Evolutionary conservation across 139 green algal species (phyloP), one percentile per base, ranked within the genome.

Genomic region (Chlamydomonas urium): DNA sequence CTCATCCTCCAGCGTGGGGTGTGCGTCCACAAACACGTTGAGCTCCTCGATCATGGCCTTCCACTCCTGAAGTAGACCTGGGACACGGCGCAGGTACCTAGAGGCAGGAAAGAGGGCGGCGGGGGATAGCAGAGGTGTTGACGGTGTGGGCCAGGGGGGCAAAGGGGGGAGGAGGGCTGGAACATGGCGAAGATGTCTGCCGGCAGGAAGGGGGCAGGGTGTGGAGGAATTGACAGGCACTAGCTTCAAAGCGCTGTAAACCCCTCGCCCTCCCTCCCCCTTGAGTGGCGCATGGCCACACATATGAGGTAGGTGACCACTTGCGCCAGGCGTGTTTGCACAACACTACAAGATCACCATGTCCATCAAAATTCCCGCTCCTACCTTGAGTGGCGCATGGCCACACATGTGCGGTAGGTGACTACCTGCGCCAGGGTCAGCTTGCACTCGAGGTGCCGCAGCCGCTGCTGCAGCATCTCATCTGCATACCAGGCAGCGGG

Each of bases 241-340:
- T n/a, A n/a, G n/a, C n/a, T n/a, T n/a, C n/a, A n/a, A n/a, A n/a
- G n/a, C n/a, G n/a, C n/a, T n/a, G n/a, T n/a, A n/a, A n/a, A n/a
- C n/a, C n/a, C n/a, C n/a, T n/a, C n/a, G n/a, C n/a, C n/a, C n/a
- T n/a, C n/a, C n/a, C n/a, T n/a, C n/a, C n/a, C n/a, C 29, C 50
- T 36, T 48, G 77, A 83, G 37, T 83, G 77, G 62, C 59, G 67
- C 8, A 83, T 62, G 10, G 77, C 77, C 2, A 83, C 77, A 57
- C 66, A 78, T 1, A 36, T 56, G 17, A 72, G 72, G 45, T 79
- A 79, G 36, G 67, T 68, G 71, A 83, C 77, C 29, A 48, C 72
- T 45, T 79, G 77, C 26, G 66, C 77, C 33, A 83, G 73, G 5
- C n/a, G n/a, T n/a, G n/a, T n/a, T n/a, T n/a, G n/a, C n/a, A n/a